Evolutionary conservation across 805 yeast genomes (phyloP).

Genomic region (Cyberlindnera xylosilytica): DNA sequence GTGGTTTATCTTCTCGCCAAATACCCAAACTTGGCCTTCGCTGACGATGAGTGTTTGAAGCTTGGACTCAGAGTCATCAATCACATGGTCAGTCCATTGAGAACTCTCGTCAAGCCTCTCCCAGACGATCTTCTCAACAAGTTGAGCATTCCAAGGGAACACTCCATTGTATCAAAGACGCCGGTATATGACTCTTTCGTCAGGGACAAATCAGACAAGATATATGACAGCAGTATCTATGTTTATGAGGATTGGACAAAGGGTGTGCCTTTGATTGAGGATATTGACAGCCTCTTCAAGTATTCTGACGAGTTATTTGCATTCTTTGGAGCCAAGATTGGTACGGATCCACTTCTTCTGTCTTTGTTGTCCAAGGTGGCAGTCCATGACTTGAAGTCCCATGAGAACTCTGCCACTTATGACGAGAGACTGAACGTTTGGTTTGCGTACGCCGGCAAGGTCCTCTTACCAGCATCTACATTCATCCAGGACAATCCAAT

Average conservation of each 20-base stretch:
- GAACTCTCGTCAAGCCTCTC: constrained; percentile 25
- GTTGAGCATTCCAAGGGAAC: constrained; percentile 14
- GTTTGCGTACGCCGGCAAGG: constrained; percentile 63
- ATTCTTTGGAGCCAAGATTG: constrained; percentile 54
- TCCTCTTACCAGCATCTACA: constrained; percentile 54
- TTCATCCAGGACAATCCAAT: constrained; percentile 54
- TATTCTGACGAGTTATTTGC: constrained; percentile 47
- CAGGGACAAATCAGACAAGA: not conserved
- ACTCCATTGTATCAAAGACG: not conserved
- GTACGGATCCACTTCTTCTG: constrained; percentile 45
- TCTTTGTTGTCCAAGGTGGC: constrained; percentile 64
- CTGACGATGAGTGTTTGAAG: constrained; percentile 46
- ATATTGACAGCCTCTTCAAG: constrained; percentile 43
- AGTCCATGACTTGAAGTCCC: constrained; percentile 31
- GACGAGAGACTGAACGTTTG: constrained; percentile 35
- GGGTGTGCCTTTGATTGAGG: constrained; percentile 35
- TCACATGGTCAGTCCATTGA: constrained; percentile 48
- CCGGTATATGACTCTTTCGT: not conserved
- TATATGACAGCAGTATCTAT: not conserved
- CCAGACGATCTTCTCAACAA: constrained; percentile 7
- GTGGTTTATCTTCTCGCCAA: constrained; percentile 54
- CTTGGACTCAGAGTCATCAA: constrained; percentile 50
- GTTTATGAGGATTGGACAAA: constrained; percentile 47
- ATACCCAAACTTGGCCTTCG: constrained; percentile 57
- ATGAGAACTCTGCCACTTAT: constrained; percentile 11